Evolutionary conservation across 1,139 yeast genomes (phyloP).

Genomic region (Yarrowia galli): DNA sequence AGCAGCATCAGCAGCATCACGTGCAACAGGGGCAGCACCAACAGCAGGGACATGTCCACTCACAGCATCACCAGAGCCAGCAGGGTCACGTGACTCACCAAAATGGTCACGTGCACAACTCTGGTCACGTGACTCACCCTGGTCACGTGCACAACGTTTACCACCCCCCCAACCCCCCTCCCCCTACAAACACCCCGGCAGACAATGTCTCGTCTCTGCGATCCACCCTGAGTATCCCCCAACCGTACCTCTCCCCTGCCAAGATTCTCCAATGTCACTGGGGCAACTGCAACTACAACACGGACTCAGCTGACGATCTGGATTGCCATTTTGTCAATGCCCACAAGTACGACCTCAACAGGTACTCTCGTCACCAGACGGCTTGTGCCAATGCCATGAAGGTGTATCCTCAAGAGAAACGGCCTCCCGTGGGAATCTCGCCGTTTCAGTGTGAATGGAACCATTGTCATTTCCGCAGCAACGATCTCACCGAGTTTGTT

Average conservation of each 20-base stretch:
- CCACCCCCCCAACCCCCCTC: neutral
- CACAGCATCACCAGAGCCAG: neutral
- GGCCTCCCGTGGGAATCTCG: constrained; percentile 40
- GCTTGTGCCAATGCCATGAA: constrained; percentile 31
- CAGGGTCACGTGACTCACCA: neutral
- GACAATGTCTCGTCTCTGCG: constrained; percentile 16
- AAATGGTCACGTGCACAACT: too few relatives aligned
- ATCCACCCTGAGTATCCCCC: constrained; percentile 17
- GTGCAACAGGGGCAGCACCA: neutral
- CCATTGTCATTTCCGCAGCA: constrained; percentile 65
- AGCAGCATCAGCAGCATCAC: neutral
- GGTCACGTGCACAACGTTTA: too few relatives aligned
- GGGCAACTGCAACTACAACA: constrained; percentile 47
- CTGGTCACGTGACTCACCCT: neutral
- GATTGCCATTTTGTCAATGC: constrained; percentile 61
- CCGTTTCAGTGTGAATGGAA: constrained; percentile 72
- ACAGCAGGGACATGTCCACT: neutral
- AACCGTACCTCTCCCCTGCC: constrained; percentile 32
- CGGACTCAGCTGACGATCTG: constrained; percentile 42
- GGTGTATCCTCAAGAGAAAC: constrained; percentile 40
- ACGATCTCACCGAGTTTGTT: constrained; percentile 61
- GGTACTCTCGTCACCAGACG: constrained; percentile 37
- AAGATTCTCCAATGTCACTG: constrained; percentile 48
- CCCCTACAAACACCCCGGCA: constrained; percentile 5
- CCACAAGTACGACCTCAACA: constrained; percentile 54